Evolutionary conservation across 257 asterid genomes (phyloP), one percentile per base, ranked within the genome.

Genomic region (Ajuga chamaepitys): DNA sequence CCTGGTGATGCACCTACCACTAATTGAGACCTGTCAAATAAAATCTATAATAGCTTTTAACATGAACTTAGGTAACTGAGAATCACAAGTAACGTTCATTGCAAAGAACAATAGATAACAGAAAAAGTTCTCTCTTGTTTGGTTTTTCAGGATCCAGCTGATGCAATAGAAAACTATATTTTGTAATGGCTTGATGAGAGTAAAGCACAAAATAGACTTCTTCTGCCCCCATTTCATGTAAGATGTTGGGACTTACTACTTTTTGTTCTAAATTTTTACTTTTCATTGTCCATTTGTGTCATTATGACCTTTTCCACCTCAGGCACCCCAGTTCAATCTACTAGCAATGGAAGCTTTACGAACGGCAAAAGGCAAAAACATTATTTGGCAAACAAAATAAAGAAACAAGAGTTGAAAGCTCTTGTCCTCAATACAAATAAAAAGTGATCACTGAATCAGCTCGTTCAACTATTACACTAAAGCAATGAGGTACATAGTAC

Each of bases 1-100:
- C 69, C 63, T 71, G 9, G 55, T 44, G 66, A 59, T 44, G 71
- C 66, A 47, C 66, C 76, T 66, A 41, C 78, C 62, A 67, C 74
- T 53, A 30, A 70, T 40, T 16, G 73, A 57, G 10, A 32, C 72
- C 87, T 82, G 82, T 66, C 74, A 63, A 74, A 78, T 72, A 57
- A 50, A 62, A 63, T 46, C 41, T 57, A 73, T 28, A 48, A 5
- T 18, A 72, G 44, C 50, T 44, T 68, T n/a, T 28, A 47, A 52
- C 16, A 2, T 35, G 14, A 38, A 51, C 45, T 66, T 13, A 32
- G 2, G 16, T 20, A 17, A 45, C 51, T 42, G 34, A 22, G 52
- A 14, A 51, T 70, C 10, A 47, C 17, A 40, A 64, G 30, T 59
- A 9, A n/a, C 46, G 57, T 20, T 40, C 48, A 22, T 44, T 64